phyloP scores from a whole-genome alignment of 805 yeast genomes.

The Ascoidea tarda region DNA sequence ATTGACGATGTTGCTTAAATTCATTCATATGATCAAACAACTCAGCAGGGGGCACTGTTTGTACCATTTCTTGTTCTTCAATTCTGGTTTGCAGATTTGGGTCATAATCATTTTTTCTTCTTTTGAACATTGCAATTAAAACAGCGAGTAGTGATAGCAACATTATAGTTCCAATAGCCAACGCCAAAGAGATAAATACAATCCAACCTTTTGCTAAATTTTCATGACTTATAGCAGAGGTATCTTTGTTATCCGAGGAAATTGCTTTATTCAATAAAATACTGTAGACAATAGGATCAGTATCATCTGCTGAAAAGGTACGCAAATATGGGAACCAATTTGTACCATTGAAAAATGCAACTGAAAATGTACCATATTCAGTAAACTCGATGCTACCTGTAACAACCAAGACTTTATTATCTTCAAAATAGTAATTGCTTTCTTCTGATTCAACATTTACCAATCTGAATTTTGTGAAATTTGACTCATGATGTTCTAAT shows the following conservation, averaged over 20 bases:
- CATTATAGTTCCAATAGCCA: slow-evolving; percentile 38
- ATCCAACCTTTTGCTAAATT: slow-evolving; percentile 39
- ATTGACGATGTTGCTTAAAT: slow-evolving; percentile 2
- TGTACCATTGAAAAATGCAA: slow-evolving; percentile 53
- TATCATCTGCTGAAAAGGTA: slow-evolving; percentile 20
- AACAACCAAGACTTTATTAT: slow-evolving; percentile 34
- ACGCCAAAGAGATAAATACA: slow-evolving; percentile 54
- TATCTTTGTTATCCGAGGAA: slow-evolving; percentile 12
- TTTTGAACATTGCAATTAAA: slow-evolving; percentile 20
- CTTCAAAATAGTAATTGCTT: slow-evolving; percentile 24
- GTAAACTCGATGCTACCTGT: slow-evolving; percentile 40
- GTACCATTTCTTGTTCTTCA: slow-evolving; percentile 45
- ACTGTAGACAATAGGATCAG: slow-evolving; percentile 15
- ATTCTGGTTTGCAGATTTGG: slow-evolving; percentile 37
- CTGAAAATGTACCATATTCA: slow-evolving; percentile 39
- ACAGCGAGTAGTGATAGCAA: slow-evolving; percentile 27
- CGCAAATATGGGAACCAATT: slow-evolving; percentile 54
- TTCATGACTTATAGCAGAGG: slow-evolving; percentile 13
- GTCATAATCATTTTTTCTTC: slow-evolving; percentile 24
- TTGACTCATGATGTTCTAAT: slow-evolving; percentile 1
- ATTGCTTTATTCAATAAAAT: slow-evolving; percentile 25
- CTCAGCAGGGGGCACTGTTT: slow-evolving; percentile 46
- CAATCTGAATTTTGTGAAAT: slow-evolving; percentile 13
- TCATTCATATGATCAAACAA: slow-evolving; percentile 21
- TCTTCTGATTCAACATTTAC: slow-evolving; percentile 16